Evolutionary conservation across 164 flowering plant genomes (phyloP), one percentile per base, ranked within the genome.

Genomic region (Tinospora cordifolia): DNA sequence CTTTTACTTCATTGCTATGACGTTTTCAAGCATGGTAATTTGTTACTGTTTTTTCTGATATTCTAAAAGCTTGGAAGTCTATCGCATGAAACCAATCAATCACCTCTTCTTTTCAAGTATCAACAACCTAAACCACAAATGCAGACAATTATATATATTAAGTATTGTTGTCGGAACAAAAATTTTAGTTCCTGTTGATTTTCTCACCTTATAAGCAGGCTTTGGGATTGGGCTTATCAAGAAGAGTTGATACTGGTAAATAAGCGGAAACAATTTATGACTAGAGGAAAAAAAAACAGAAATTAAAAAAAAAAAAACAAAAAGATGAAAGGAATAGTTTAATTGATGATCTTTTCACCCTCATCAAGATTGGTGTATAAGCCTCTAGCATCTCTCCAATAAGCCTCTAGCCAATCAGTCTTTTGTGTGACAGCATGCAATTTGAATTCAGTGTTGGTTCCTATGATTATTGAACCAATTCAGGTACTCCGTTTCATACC

Each of bases 31-130:
- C 54, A 30, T n/a, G 47, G 36, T 30, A 30, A 30, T 27, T 44
- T 22, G 57, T 21, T 21, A 25, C 2, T 15, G 38, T 26, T 15
- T 25, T 13, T 62, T 62, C 9, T 10, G 11, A 6, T n/a, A 58
- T 58, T 24, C 26, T 22, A 58, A n/a, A n/a, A n/a, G 62, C 65
- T 27, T 26, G 30, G 65, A 62, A 62, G 65, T 30, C 30, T 64
- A 22, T 12, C 59, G 22, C 3, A 17, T 64, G 8, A 19, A 51
- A 51, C 19, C 59, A 51, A 51, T 17, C 8, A 17, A n/a, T n/a
- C 21, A 6, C 59, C n/a, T 51, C 59, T 51, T 15, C 17, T 51
- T 51, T 51, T 51, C 59, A 51, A 19, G 59, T 17, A 51, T 51
- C 24, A 51, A 6, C 21, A 51, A 51, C 19, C 19, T 51, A 51